Evolutionary conservation across 2,329 filamentous ascomycete species (phyloP), one percentile per base, ranked within the genome.

Genomic region (Beauveria asiatica): DNA sequence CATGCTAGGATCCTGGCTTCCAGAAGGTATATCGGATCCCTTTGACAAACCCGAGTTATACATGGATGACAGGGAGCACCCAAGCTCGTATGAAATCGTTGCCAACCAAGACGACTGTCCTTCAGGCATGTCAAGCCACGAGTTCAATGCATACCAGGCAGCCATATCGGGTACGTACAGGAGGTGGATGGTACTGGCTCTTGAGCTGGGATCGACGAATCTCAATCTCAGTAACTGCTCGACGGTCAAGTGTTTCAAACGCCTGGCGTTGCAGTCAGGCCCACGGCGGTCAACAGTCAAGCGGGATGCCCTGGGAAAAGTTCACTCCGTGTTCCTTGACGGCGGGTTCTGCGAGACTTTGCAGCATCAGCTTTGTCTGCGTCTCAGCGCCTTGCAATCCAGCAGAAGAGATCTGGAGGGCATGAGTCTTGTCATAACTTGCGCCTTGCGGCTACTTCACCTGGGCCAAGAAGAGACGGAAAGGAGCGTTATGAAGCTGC

Each of bases 401-500:
- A 88, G 83, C 49, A 87, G 83, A 80, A 76, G 84, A 0, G 85
- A 89, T 62, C 73, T 71, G 0, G 69, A 81, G 56, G 75, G 77
- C 16, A 87, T 89, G 83, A 78, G 83, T 5, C 74, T 79, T 0
- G 58, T 87, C 1, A 75, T 87, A 5, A 80, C 76, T 0, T 64
- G 88, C 0, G 65, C 74, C 0, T 66, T 83, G 0, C 76, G 81
- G 2, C 65, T 69, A 1, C 75, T 66, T 56, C 37, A 65, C 61
- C 16, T 62, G 5, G 8, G 55, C 17, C 33, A 33, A 8, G 37
- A 44, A 3, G 19, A 8, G n/a, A 11, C 42, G 10, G 30, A n/a
- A 5, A 3, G 17, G 5, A 44, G 10, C 16, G 10, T 25, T 0
- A 6, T 11, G 1, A 9, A 11, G 1, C 19, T 50, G 3, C 21